Evolutionary conservation across 768 basidiomycete species (phyloP).

Genomic region (Cantharellus cinnabarinus): DNA sequence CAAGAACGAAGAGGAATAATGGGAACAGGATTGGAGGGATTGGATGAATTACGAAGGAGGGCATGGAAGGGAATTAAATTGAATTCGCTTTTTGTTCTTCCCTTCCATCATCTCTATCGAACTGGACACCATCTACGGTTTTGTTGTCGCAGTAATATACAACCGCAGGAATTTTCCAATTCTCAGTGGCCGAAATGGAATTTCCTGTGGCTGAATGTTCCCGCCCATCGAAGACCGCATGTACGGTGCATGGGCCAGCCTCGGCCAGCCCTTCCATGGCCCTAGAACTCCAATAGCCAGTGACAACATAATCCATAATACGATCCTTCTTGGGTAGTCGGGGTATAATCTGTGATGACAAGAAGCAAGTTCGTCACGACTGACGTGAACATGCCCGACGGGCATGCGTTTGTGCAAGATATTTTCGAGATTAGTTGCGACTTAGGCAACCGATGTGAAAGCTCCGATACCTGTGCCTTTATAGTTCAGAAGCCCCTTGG

Average conservation of each 20-base stretch:
- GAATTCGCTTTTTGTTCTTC: no score
- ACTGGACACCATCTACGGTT: constrained; percentile 91
- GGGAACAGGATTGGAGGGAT: constrained; percentile 81
- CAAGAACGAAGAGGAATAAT: constrained; percentile 91
- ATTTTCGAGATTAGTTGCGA: constrained; percentile 53
- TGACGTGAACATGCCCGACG: constrained; percentile 76
- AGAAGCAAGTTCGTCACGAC: constrained; percentile 77
- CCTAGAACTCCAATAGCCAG: constrained; percentile 87
- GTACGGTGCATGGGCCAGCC: constrained; percentile 33
- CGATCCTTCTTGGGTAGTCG: constrained; percentile 33
- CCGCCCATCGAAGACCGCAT: constrained; percentile 54
- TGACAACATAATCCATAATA: constrained; percentile 71
- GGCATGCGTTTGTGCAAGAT: constrained; percentile 48
- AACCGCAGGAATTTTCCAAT: constrained; percentile 61
- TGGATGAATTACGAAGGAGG: constrained; percentile 26
- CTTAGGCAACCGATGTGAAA: constrained; percentile 75
- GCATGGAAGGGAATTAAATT: constrained; percentile 64
- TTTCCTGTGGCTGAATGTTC: constrained; percentile 38
- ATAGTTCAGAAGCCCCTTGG: constrained; percentile 76
- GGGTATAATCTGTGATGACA: constrained; percentile 61
- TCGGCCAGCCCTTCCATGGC: constrained; percentile 58
- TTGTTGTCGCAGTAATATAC: constrained; percentile 99
- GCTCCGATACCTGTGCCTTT: constrained; percentile 81
- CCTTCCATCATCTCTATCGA: constrained; percentile 27
- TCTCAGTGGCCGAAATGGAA: constrained; percentile 44